Percentiles rank a stretch among this genome's conserved stretches.
These are phyloP conservation scores for Saccharomycopsis vini DNA, from an alignment of 805 yeast genomes.

Conservation along the genomic window DNA sequence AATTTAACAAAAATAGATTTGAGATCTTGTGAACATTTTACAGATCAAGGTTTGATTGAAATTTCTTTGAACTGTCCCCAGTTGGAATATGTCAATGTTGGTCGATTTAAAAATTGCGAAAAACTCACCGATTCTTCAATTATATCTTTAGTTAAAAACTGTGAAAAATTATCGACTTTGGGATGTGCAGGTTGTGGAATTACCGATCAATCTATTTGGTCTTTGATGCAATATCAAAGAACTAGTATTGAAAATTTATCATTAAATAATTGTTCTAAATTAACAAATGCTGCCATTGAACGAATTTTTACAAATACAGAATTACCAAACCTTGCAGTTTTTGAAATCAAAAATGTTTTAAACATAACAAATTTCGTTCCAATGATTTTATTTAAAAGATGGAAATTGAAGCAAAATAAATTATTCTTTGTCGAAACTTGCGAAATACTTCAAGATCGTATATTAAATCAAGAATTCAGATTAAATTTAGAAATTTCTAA, in stretches of 20 bases:
- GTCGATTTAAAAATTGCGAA: constrained; percentile 63
- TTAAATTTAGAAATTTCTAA: constrained; percentile 49
- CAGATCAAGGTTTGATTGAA: constrained; percentile 68
- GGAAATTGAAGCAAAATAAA: constrained; percentile 36
- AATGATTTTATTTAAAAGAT: constrained; percentile 56
- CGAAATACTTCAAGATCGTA: constrained; percentile 50
- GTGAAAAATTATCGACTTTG: constrained; percentile 50
- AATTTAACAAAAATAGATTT: constrained; percentile 59
- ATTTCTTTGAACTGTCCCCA: constrained; percentile 52
- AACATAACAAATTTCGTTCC: constrained; percentile 52
- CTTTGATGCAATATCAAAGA: constrained; percentile 50
- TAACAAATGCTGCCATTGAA: constrained; percentile 55
- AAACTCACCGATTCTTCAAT: constrained; percentile 65
- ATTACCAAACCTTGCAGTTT: constrained; percentile 54
- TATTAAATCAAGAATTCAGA: constrained; percentile 24
- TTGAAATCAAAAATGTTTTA: constrained; percentile 62
- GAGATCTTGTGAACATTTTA: constrained; percentile 72
- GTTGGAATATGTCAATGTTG: constrained; percentile 60
- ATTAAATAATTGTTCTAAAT: constrained; percentile 56
- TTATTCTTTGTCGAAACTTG: constrained; percentile 71
- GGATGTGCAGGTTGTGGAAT: constrained; percentile 87
- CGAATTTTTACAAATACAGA: constrained; percentile 34
- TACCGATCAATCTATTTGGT: constrained; percentile 75
- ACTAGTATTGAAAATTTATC: constrained; percentile 52
- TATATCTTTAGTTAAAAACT: constrained; percentile 45